Evolutionary conservation across 2,329 filamentous ascomycete species (phyloP).

Genomic region (Dactylonectria estremocensis): DNA sequence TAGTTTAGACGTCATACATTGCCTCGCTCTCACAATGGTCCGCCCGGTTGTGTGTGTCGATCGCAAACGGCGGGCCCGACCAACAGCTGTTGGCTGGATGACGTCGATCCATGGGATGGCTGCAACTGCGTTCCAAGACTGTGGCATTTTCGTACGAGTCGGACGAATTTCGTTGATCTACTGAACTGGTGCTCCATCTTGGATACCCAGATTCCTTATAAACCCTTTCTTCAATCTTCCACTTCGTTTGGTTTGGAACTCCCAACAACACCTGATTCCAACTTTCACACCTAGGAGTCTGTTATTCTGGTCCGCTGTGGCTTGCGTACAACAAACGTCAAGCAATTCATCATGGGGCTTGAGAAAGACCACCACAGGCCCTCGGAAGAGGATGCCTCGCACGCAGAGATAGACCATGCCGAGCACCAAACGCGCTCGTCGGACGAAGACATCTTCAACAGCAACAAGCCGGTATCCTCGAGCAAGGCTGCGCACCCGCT

Average conservation of each 20-base stretch:
- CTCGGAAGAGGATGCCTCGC: slow-evolving; percentile 28
- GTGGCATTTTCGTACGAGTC: not conserved
- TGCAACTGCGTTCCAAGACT: not conserved
- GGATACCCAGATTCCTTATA: not conserved
- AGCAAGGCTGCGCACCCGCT: slow-evolving; percentile 53
- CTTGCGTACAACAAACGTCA: not conserved
- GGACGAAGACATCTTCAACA: slow-evolving; percentile 24
- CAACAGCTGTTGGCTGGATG: not conserved
- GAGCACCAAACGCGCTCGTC: slow-evolving; percentile 27
- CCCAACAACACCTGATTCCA: not conserved
- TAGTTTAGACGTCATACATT: slow-evolving; percentile 13
- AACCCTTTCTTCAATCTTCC: not conserved
- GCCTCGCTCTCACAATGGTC: slow-evolving; percentile 4
- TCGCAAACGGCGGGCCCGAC: slow-evolving; percentile 7
- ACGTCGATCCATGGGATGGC: slow-evolving; percentile 7
- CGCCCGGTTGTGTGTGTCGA: slow-evolving; percentile 11
- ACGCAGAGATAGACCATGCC: slow-evolving; percentile 31
- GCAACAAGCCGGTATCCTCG: slow-evolving; percentile 24
- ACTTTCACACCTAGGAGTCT: not conserved
- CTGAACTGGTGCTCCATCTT: not conserved
- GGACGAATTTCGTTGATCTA: not conserved
- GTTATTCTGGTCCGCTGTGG: not conserved
- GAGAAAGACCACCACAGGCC: slow-evolving; percentile 24
- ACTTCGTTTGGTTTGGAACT: too few relatives aligned
- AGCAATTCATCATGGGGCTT: slow-evolving; percentile 12